Evolutionary conservation across 1,284 basidiomycete genomes (phyloP).

Genomic region (Pisolithus thermaeus): DNA sequence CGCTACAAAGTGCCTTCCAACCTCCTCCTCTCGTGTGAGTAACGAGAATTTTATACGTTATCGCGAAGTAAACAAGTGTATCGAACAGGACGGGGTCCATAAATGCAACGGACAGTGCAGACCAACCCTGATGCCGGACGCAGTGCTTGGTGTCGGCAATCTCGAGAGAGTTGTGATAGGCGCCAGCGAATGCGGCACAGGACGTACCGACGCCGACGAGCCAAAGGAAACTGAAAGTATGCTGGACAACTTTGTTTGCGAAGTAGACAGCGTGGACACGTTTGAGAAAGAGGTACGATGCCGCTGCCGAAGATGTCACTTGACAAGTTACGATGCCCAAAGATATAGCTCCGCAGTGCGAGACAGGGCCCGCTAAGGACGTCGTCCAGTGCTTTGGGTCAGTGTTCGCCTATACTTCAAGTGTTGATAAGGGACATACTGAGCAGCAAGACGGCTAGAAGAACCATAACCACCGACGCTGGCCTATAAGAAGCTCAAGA

Average conservation of each 20-base stretch:
- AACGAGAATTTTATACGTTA: conserved; percentile 20
- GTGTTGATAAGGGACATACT: conserved; percentile 11
- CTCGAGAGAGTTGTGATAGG: conserved; percentile 13
- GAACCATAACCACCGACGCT: conserved; percentile 13
- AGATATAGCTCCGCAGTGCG: conserved; percentile 14
- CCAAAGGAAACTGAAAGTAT: conserved; percentile 24
- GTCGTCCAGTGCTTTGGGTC: not conserved
- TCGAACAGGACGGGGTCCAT: conserved; percentile 22
- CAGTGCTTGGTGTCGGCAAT: conserved; percentile 22
- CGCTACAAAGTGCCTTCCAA: conserved; percentile 1
- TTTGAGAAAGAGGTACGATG: conserved; percentile 29
- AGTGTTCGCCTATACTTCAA: not conserved
- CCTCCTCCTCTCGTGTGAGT: conserved; percentile 4
- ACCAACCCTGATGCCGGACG: conserved; percentile 7
- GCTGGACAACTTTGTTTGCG: conserved; percentile 10
- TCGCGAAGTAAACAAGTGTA: conserved; percentile 23
- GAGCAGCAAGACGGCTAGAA: conserved; percentile 14
- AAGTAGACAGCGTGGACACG: conserved; percentile 26
- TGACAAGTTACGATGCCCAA: conserved; percentile 14
- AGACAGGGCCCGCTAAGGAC: conserved; percentile 18
- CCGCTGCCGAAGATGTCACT: conserved; percentile 18
- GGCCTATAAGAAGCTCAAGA: conserved; percentile 11
- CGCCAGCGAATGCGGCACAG: conserved; percentile 11
- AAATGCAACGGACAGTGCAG: conserved; percentile 17
- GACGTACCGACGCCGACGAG: conserved; percentile 17